Conservation (phyloP, 1,139 yeast species). For the Suhomyces bribrorum region DNA sequence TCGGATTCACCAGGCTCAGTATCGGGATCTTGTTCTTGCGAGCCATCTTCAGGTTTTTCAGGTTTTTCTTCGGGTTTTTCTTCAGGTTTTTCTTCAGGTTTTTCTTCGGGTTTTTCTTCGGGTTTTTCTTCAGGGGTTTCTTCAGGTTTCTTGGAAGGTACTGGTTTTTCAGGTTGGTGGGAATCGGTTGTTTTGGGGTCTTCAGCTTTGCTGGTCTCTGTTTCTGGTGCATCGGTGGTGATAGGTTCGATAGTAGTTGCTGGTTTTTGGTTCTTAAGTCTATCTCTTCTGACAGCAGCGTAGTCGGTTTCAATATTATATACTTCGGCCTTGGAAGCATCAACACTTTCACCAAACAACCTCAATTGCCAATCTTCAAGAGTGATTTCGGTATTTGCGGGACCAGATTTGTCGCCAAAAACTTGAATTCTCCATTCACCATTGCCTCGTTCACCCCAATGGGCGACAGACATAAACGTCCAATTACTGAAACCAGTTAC, state of each 20-base stretch:
- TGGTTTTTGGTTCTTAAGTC: constrained; percentile 16
- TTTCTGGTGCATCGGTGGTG: constrained; percentile 8
- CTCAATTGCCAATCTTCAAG: constrained; percentile 75
- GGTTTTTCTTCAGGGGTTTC: constrained; percentile 1
- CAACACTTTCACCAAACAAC: constrained; percentile 78
- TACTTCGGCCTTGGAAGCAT: constrained; percentile 58
- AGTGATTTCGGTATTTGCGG: constrained; percentile 37
- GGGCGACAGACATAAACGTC: constrained; percentile 98
- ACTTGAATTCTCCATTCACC: constrained; percentile 87
- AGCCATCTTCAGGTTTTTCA: constrained; percentile 4
- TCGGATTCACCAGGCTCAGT: constrained; percentile 7
- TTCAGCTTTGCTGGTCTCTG: constrained; percentile 3
- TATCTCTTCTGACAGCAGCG: constrained; percentile 40
- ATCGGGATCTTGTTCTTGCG: neutral
- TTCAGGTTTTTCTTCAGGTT: constrained; percentile 1
- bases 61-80: constrained; percentile 1
- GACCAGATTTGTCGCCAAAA: constrained; percentile 24
- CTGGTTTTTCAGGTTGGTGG: neutral
- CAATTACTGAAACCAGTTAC: constrained; percentile 69
- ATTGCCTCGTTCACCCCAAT: constrained; percentile 86
- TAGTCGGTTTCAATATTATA: constrained; percentile 44
- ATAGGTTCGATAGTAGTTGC: constrained; percentile 5
- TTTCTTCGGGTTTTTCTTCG: constrained; percentile 2
- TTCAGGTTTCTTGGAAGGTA: constrained; percentile 1
- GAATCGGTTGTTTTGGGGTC: constrained; percentile 2